Evolutionary conservation across 2,329 filamentous ascomycete species (phyloP).

Genomic region (Colletotrichum incanum): DNA sequence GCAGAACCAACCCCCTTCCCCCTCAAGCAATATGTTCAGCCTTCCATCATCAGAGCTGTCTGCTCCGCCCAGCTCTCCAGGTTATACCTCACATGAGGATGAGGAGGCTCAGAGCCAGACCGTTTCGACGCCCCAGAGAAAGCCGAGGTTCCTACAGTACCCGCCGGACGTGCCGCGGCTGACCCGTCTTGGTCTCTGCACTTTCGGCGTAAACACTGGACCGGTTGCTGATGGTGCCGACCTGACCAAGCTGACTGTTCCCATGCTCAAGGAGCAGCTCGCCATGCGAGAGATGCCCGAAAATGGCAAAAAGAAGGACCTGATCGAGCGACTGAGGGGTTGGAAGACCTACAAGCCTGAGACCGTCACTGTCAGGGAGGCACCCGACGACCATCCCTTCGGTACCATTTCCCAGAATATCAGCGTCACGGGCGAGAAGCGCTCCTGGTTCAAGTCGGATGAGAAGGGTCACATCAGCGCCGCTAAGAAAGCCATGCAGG

Average conservation of each 20-base stretch:
- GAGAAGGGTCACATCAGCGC: constrained; percentile 18
- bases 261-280: constrained; percentile 41
- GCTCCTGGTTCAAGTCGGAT: background rate
- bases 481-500: constrained; percentile 23
- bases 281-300: constrained; percentile 23
- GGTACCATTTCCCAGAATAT: constrained; percentile 1
- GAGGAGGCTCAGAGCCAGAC: background rate
- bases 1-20: too few species aligned
- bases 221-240: constrained; percentile 35
- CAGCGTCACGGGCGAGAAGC: constrained; percentile 6
- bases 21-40: background rate
- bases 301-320: constrained; percentile 18
- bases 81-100: background rate
- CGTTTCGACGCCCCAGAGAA: background rate
- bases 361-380: constrained; percentile 9
- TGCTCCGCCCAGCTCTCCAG: background rate
- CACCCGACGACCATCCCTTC: constrained; percentile 9
- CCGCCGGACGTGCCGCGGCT: constrained; percentile 27
- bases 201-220: constrained; percentile 35
- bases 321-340: constrained; percentile 31
- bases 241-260: constrained; percentile 27
- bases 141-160: constrained; percentile 21
- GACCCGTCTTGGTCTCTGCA: constrained; percentile 25
- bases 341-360: constrained; percentile 26
- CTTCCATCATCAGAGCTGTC: background rate